Percentiles rank a stretch among this genome's conserved stretches.
These are phyloP conservation scores for Stemphylium lycopersici DNA, from an alignment of 2,329 filamentous ascomycete species.

Conservation along the genomic window DNA sequence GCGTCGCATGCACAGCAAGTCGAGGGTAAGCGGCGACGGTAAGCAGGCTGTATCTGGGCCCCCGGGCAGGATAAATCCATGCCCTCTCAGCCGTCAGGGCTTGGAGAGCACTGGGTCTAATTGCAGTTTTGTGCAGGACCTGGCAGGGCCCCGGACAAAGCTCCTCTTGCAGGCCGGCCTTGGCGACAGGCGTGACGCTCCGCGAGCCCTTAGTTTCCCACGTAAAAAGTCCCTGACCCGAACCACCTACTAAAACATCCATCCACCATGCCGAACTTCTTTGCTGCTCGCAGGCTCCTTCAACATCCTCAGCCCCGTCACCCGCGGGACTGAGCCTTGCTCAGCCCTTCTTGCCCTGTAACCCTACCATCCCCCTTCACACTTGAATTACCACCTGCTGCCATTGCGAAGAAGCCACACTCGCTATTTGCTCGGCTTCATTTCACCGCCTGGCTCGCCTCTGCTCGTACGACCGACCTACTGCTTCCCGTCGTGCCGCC, in stretches of 20 bases:
- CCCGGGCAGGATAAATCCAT: no score
- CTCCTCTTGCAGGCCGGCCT: conserved; percentile 25
- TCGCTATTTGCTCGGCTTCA: conserved; percentile 37
- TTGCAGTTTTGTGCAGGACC: conserved; percentile 8
- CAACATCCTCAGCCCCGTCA: conserved; percentile 57
- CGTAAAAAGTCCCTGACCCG: conserved; percentile 40
- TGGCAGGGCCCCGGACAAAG: conserved; percentile 18
- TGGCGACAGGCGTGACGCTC: conserved; percentile 26
- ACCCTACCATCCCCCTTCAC: conserved; percentile 35
- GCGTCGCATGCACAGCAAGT: not conserved
- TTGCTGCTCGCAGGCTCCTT: conserved; percentile 51
- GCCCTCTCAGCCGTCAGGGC: no score
- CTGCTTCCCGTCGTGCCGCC: conserved; percentile 8
- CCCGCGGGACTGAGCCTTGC: conserved; percentile 56
- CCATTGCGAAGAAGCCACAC: conserved; percentile 6
- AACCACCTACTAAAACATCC: conserved; percentile 44
- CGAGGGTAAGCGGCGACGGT: no score
- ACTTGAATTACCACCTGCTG: conserved; percentile 3
- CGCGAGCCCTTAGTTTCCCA: conserved; percentile 29
- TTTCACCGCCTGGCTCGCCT: conserved; percentile 32
- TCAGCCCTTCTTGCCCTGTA: conserved; percentile 24
- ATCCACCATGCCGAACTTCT: conserved; percentile 49
- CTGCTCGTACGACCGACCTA: conserved; percentile 23
- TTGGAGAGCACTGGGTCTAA: not conserved
- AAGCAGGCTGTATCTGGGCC: no score